Conservation (phyloP, 495 filamentous ascomycete genomes). For the Penicillium turbatum region DNA sequence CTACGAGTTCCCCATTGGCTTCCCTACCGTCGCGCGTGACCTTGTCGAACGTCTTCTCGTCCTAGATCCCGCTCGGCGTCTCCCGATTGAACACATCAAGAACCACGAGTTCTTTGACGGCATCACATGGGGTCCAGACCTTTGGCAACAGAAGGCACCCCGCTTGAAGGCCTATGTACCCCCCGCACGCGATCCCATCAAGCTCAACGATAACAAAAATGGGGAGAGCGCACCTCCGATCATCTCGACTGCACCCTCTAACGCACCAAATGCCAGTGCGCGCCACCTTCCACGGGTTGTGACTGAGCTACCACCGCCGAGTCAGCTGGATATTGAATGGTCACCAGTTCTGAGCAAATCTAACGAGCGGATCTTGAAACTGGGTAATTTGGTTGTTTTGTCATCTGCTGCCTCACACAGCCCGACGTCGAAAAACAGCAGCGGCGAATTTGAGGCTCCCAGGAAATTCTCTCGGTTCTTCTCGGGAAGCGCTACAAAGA, state of each 20-base stretch:
- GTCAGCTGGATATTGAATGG: slow-evolving; percentile 98
- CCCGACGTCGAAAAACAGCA: slow-evolving; percentile 62
- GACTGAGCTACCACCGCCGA: slow-evolving; percentile 92
- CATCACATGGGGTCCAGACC: slow-evolving; percentile 71
- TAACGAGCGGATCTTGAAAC: slow-evolving; percentile 91
- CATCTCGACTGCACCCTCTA: slow-evolving; percentile 46
- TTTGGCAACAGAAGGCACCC: slow-evolving; percentile 92
- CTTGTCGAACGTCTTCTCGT: slow-evolving; percentile 90
- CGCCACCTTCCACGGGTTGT: slow-evolving; percentile 75
- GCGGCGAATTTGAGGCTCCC: slow-evolving; percentile 56
- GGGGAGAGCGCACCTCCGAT: slow-evolving; percentile 45
- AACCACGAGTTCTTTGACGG: slow-evolving; percentile 98
- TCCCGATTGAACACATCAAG: slow-evolving; percentile 96
- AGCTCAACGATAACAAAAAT: slow-evolving; percentile 60
- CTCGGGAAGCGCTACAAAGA: slow-evolving; percentile 83
- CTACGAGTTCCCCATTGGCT: slow-evolving; percentile 89
- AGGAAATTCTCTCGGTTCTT: slow-evolving; percentile 92
- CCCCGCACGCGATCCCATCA: slow-evolving; percentile 75
- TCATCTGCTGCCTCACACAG: slow-evolving; percentile 66
- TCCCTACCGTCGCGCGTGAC: slow-evolving; percentile 83
- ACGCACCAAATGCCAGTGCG: slow-evolving; percentile 34
- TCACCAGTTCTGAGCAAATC: slow-evolving; percentile 86
- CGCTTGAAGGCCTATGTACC: slow-evolving; percentile 82
- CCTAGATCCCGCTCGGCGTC: slow-evolving; percentile 76
- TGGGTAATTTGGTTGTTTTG: slow-evolving; percentile 83